These are phyloP conservation scores for Massarina eburnea DNA, from an alignment of 2,329 filamentous ascomycete species.

Conservation along the genomic window DNA sequence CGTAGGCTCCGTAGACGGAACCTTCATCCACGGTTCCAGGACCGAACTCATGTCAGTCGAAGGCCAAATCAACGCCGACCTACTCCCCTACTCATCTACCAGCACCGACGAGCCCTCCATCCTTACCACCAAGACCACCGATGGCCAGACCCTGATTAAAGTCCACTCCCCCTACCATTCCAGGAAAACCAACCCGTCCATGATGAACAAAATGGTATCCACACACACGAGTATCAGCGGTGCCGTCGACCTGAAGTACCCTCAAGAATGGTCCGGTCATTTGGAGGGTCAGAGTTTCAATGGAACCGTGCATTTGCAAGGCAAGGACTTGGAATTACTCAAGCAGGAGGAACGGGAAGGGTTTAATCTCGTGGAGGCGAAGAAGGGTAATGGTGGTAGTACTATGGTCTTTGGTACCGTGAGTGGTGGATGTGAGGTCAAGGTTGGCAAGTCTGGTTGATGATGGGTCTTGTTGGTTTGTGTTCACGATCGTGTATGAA, in stretches of 20 bases:
- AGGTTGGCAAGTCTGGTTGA: slow-evolving; percentile 25
- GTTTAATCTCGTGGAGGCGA: slow-evolving; percentile 40
- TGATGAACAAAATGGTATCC: slow-evolving; percentile 33
- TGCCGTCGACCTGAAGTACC: slow-evolving; percentile 41
- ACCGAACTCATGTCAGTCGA: slow-evolving; percentile 41
- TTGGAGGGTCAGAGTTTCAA: slow-evolving; percentile 41
- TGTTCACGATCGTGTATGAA: background rate
- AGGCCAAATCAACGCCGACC: slow-evolving; percentile 40
- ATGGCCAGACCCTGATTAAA: slow-evolving; percentile 38
- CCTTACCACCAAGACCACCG: slow-evolving; percentile 38
- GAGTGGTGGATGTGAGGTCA: slow-evolving; percentile 36
- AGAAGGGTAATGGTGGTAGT: slow-evolving; percentile 42
- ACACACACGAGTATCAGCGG: slow-evolving; percentile 41
- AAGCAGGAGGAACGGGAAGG: slow-evolving; percentile 28
- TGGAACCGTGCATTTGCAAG: slow-evolving; percentile 43
- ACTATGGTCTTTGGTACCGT: slow-evolving; percentile 37
- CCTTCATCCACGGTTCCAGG: slow-evolving; percentile 44
- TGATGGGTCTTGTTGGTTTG: background rate
- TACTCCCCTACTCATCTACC: slow-evolving; percentile 38
- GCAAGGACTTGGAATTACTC: slow-evolving; percentile 40
- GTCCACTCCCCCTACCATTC: slow-evolving; percentile 35
- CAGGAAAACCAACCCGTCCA: slow-evolving; percentile 15
- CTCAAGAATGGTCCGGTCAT: slow-evolving; percentile 46
- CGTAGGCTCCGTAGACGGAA: slow-evolving; percentile 43
- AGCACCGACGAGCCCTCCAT: slow-evolving; percentile 26